A percentile compares a stretch with the other conserved stretches of the same genome.
Evolutionary conservation across 1,139 yeast species (phyloP).

Genomic region (Sugiyamaella paludigena): DNA sequence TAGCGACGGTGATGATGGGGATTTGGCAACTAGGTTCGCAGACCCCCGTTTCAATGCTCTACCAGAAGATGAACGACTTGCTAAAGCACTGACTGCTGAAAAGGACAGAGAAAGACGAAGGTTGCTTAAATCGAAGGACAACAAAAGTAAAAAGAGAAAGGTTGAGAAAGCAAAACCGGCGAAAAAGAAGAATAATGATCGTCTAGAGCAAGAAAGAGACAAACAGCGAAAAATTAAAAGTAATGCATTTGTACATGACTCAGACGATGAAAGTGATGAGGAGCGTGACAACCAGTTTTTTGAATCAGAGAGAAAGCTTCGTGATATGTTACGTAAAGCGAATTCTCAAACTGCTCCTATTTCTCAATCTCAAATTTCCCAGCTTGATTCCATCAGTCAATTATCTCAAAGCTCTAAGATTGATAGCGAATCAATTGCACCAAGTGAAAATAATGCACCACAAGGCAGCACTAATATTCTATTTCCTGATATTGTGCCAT

Average conservation of each 20-base stretch:
- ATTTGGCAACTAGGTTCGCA: conserved; percentile 15
- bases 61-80: conserved; percentile 23
- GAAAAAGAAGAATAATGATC: conserved; percentile 12
- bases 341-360: background rate
- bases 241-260: conserved; percentile 55
- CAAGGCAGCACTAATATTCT: conserved; percentile 21
- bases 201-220: conserved; percentile 12
- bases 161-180: conserved; percentile 22
- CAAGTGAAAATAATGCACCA: conserved; percentile 28
- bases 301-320: conserved; percentile 55
- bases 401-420: background rate
- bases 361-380: background rate
- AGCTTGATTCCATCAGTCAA: too few species aligned
- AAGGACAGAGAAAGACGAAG: conserved; percentile 15
- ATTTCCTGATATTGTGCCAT: too few species aligned
- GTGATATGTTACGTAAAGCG: conserved; percentile 33
- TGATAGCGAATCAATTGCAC: background rate
- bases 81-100: conserved; percentile 19
- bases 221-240: conserved; percentile 21
- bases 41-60: conserved; percentile 23
- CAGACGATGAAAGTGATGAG: conserved; percentile 67
- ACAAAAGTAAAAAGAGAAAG: conserved; percentile 9
- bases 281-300: conserved; percentile 56
- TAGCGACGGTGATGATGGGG: conserved; percentile 22
- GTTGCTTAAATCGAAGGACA: conserved; percentile 9